phyloP scores from a whole-genome alignment of 441 rosid species.

The Raphanus hybrid region DNA sequence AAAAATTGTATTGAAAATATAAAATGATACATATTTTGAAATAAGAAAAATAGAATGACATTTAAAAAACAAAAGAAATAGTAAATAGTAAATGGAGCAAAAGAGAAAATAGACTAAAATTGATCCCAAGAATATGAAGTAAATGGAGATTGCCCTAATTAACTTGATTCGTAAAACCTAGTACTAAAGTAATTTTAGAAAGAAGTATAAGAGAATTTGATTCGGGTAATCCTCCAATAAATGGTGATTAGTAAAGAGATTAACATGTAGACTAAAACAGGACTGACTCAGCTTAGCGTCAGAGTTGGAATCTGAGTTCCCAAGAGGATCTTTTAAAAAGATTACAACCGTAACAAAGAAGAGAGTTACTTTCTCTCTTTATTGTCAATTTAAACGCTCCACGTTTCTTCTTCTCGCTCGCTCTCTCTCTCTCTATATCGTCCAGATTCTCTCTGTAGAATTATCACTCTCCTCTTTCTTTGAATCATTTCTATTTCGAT shows the following conservation, averaged over 20 bases:
- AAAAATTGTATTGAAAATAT: no score
- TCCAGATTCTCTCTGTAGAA: constrained; percentile 3
- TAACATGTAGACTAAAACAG: constrained; percentile 9
- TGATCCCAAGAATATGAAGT: no score
- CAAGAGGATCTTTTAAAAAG: not conserved
- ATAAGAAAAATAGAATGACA: no score
- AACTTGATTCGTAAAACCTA: no score
- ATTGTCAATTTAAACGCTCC: not conserved
- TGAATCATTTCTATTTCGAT: not conserved
- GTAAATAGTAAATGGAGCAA: no score
- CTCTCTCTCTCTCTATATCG: not conserved
- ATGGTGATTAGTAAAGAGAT: not conserved
- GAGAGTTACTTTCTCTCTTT: not conserved
- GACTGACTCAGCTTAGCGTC: constrained; percentile 38
- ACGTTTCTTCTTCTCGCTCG: constrained; percentile 25
- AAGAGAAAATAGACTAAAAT: no score
- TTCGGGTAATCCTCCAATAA: not conserved
- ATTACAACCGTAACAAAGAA: constrained; percentile 1
- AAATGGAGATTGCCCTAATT: no score
- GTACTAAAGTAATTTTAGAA: no score
- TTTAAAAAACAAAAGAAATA: no score
- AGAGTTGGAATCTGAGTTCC: constrained; percentile 31
- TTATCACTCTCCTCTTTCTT: constrained; percentile 8
- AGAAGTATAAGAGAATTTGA: not conserved
- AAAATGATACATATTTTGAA: no score